Percentiles rank a stretch among this genome's conserved stretches.
These are phyloP conservation scores for Syzygium syzygioides DNA, from an alignment of 441 rosid genomes.

Conservation along the genomic window DNA sequence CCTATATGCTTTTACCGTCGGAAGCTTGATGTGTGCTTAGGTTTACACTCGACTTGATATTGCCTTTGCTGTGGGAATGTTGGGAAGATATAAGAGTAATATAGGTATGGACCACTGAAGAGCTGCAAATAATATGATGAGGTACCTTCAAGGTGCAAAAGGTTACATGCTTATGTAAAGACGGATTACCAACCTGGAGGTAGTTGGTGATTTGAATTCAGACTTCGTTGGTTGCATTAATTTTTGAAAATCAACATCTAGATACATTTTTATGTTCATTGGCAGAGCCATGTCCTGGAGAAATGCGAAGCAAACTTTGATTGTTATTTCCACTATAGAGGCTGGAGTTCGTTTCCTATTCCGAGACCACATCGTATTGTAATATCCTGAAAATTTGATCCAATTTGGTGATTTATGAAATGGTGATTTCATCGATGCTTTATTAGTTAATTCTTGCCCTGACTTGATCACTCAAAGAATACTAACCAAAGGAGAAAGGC, in stretches of 20 bases:
- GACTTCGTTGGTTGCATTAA: neutral
- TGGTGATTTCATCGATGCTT: too few species aligned
- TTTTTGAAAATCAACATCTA: neutral
- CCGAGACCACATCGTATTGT: too few species aligned
- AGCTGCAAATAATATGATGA: neutral
- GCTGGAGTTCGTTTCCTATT: too few species aligned
- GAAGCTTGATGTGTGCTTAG: neutral
- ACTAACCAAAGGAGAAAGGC: too few species aligned
- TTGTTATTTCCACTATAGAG: neutral
- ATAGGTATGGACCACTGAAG: neutral
- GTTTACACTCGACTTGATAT: neutral
- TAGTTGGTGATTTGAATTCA: neutral
- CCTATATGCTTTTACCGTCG: neutral
- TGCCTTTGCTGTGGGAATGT: neutral
- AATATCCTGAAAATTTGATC: too few species aligned
- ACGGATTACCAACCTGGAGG: neutral
- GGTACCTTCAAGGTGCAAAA: neutral
- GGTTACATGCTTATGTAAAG: too few species aligned
- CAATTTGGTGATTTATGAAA: too few species aligned
- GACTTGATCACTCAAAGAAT: accelerated
- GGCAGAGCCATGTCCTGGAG: neutral
- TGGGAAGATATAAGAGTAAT: neutral
- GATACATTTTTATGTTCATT: neutral
- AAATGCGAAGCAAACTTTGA: neutral
- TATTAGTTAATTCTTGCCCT: too few species aligned